Base-by-base conservation (phyloP, 495 filamentous ascomycete species). In the Arthonia radiata region DNA sequence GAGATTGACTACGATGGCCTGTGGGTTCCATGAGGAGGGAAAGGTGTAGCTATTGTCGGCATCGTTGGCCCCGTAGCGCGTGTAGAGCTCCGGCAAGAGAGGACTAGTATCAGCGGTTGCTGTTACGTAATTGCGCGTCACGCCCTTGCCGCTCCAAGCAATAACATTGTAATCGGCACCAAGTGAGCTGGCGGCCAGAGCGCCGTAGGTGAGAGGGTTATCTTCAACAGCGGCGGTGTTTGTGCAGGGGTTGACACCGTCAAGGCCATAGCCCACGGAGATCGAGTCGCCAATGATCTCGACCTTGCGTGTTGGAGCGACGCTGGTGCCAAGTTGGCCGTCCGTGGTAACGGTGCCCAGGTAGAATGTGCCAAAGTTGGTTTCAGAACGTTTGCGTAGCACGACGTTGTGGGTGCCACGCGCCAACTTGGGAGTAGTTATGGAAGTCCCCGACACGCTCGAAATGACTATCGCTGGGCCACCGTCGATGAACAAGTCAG, bases 201-300 rank as follows among this genome's bases (percentile, higher is more conserved):
- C 34, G 17, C 19, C 34, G 8, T 36, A 36, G 13, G 34, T 29
- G 13, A 34, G 28, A 14, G 31, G 31, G 15, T 35, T 34, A 15
- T 36, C 31, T 36, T 36, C 34, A n/a, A 36, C 8, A 22, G 30
- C 34, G 9, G 34, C 34, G 18, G 31, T 36, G 18, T 36, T 36
- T 0, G 31, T 34, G 25, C 34, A 36, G 12, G 34, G 34, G 12
- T 11, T 25, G 15, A 22, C 26, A 16, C 34, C 34, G 17, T 35
- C 34, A 10, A 35, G 17, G 11, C 34, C 34, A 19, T 36, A 36
- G 5, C 32, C 34, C 18, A 36, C 34, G 11, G 31, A 28, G n/a
- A 36, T 36, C 3, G 34, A 36, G 13, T 36, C 34, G 4, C 34
- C 34, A n/a, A 36, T 23, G 19, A 29, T 28, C 19, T 36, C 34